phyloP scores from a whole-genome alignment of 805 yeast species.

The Cyberlindnera xylosilytica region DNA sequence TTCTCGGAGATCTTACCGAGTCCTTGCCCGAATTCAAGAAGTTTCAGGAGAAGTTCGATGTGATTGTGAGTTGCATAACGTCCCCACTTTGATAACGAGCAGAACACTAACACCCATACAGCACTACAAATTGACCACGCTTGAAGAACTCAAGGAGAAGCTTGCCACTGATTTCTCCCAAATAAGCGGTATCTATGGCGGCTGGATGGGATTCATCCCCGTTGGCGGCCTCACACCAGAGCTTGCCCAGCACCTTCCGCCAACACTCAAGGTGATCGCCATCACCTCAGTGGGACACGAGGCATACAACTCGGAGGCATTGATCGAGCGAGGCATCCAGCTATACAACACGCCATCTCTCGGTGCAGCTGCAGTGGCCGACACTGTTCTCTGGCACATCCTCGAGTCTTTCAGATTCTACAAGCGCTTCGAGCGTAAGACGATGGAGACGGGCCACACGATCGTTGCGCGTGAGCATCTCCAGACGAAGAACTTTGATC shows the following conservation, averaged over 20 bases:
- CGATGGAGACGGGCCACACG: slow-evolving; percentile 37
- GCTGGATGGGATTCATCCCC: slow-evolving; percentile 52
- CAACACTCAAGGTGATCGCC: slow-evolving; percentile 43
- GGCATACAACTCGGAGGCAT: slow-evolving; percentile 40
- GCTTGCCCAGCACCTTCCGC: slow-evolving; percentile 43
- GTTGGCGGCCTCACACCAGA: slow-evolving; percentile 49
- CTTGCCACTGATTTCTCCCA: slow-evolving; percentile 34
- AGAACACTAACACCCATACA: slow-evolving; percentile 7
- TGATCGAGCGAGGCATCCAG: slow-evolving; percentile 38
- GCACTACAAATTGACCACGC: slow-evolving; percentile 34
- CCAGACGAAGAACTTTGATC: slow-evolving; percentile 28
- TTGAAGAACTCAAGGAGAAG: slow-evolving; percentile 38
- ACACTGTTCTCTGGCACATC: slow-evolving; percentile 54
- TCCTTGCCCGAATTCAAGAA: slow-evolving; percentile 34
- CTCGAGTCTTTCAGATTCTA: slow-evolving; percentile 53
- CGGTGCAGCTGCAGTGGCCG: slow-evolving; percentile 64
- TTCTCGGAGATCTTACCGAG: slow-evolving; percentile 43
- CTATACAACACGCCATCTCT: slow-evolving; percentile 44
- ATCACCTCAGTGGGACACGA: slow-evolving; percentile 60
- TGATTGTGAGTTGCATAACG: slow-evolving; percentile 22
- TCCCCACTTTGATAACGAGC: not conserved
- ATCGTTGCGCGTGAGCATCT: slow-evolving; percentile 36
- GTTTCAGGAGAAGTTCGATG: slow-evolving; percentile 37
- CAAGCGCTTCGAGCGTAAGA: slow-evolving; percentile 32
- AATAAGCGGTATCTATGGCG: slow-evolving; percentile 54